A percentile compares a stretch with the other conserved stretches of the same genome.
Evolutionary conservation across 2,329 filamentous ascomycete genomes (phyloP).

Genomic region (Hypomyces rosellus): DNA sequence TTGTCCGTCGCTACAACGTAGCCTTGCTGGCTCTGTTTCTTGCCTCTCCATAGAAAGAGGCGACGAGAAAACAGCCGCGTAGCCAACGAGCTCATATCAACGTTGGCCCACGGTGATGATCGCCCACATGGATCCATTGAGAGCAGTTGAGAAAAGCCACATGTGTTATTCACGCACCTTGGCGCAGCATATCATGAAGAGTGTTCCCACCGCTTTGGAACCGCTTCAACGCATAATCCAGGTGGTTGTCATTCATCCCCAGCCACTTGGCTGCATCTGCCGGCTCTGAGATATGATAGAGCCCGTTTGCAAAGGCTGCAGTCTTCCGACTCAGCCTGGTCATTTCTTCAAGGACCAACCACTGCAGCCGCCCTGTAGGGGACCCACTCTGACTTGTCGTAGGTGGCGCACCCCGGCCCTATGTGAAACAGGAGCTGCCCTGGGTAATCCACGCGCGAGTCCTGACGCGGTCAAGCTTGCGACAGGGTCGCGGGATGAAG

Average conservation of each 20-base stretch:
- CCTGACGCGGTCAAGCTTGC: conserved; percentile 40
- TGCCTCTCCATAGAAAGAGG: too few species aligned
- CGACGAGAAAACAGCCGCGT: too few species aligned
- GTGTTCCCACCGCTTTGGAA: not conserved
- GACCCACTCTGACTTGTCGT: conserved; percentile 21
- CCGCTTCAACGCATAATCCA: not conserved
- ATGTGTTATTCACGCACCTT: too few species aligned
- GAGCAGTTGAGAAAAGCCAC: too few species aligned
- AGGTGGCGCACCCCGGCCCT: conserved; percentile 32
- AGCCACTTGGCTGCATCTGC: not conserved
- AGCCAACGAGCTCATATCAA: too few species aligned
- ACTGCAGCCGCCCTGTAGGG: conserved; percentile 7
- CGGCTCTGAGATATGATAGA: conserved; percentile 4
- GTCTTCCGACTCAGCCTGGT: conserved; percentile 23
- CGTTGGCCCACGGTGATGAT: too few species aligned
- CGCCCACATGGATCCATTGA: too few species aligned
- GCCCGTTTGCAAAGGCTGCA: conserved; percentile 15
- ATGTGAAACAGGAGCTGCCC: conserved; percentile 49
- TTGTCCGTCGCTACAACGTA: not conserved
- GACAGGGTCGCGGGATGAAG: conserved; percentile 23
- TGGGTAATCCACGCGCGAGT: conserved; percentile 40
- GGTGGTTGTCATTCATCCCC: not conserved
- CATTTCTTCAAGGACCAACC: conserved; percentile 11
- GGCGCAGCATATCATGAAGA: too few species aligned
- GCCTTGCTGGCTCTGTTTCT: not conserved